phyloP scores from a whole-genome alignment of 169 alveolate genomes.

The Fabrea salina region DNA sequence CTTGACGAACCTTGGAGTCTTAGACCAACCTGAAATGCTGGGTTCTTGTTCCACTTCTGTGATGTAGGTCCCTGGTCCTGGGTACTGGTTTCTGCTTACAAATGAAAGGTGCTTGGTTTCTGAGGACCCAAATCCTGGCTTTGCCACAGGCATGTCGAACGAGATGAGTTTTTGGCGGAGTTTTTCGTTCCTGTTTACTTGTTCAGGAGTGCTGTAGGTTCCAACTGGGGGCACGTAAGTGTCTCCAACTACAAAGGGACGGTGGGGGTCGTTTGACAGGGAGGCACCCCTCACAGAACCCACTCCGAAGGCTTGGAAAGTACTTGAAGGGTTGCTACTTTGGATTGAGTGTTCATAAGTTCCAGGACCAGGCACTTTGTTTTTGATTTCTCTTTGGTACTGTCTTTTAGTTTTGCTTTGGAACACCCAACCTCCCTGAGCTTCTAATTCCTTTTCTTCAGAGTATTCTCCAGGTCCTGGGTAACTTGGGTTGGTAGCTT shows the following conservation, averaged over 20 bases:
- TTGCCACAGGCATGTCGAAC: neutral
- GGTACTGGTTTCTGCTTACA: neutral
- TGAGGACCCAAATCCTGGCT: neutral
- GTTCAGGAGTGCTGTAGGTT: neutral
- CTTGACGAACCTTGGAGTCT: neutral
- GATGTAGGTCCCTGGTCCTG: constrained; percentile 1
- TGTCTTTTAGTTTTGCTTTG: neutral
- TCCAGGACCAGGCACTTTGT: constrained; percentile 17
- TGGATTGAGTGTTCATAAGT: neutral
- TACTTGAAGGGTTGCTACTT: neutral
- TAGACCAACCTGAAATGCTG: neutral
- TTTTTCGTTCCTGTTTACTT: neutral
- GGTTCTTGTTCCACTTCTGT: neutral
- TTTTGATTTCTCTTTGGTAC: neutral
- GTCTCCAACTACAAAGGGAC: constrained; percentile 13
- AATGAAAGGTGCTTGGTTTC: neutral
- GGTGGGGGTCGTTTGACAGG: constrained; percentile 6
- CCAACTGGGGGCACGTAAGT: constrained; percentile 12
- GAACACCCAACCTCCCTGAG: neutral
- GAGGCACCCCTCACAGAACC: neutral
- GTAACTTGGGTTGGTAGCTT: neutral
- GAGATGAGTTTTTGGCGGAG: constrained; percentile 7
- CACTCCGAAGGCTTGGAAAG: neutral
- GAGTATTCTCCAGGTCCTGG: constrained; percentile 29
- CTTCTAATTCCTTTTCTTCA: neutral